phyloP scores from a whole-genome alignment of 2,329 filamentous ascomycete species.

The Colletotrichum sp. region DNA sequence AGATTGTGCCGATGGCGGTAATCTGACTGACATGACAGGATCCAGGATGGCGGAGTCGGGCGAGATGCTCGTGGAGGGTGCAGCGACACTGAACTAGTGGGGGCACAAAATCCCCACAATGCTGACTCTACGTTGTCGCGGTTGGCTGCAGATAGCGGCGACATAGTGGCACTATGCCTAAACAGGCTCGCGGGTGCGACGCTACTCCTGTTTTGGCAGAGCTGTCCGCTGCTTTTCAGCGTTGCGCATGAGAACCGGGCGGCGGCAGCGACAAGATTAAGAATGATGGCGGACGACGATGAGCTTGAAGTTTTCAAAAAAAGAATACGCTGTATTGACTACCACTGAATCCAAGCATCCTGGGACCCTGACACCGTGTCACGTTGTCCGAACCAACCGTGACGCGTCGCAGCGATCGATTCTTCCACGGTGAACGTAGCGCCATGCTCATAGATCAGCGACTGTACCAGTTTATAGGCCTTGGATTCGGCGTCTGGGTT shows the following conservation, averaged over 20 bases:
- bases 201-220: not conserved
- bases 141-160: not conserved
- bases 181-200: not conserved
- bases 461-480: not conserved
- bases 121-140: not conserved
- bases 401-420: not conserved
- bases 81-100: not conserved
- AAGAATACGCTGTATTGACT: not conserved
- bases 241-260: not conserved
- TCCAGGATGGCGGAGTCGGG: not conserved
- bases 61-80: not conserved
- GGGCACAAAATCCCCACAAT: not conserved
- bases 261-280: not conserved
- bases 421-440: not conserved
- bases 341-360: not conserved
- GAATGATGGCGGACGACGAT: not conserved
- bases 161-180: not conserved
- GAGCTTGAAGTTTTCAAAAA: not conserved
- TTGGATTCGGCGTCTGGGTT: not conserved
- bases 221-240: not conserved
- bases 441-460: not conserved
- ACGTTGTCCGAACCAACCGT: not conserved
- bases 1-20: not conserved
- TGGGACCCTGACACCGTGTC: not conserved
- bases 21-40: not conserved